Conservation (phyloP, 768 basidiomycete species). For the Xerocomellus amylosporus region DNA sequence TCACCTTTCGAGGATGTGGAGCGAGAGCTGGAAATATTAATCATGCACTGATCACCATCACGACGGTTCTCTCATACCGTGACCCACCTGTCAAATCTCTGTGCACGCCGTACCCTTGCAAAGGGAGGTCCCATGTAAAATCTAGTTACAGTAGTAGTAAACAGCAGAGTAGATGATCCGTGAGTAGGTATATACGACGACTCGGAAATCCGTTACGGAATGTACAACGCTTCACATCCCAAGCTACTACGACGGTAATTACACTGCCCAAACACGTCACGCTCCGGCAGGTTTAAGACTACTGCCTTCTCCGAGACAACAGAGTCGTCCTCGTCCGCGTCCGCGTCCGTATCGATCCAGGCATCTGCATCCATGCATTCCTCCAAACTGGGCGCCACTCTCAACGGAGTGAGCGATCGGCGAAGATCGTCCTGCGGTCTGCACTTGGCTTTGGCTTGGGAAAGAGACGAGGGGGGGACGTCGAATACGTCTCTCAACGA, state of each 20-base stretch:
- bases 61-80: too few relatives aligned
- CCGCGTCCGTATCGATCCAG: slow-evolving; percentile 43
- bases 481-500: slow-evolving; percentile 19
- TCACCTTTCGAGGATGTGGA: too few relatives aligned
- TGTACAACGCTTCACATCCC: background rate
- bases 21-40: too few relatives aligned
- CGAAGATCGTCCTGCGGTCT: background rate
- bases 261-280: slow-evolving; percentile 11
- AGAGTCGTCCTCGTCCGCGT: slow-evolving; percentile 27
- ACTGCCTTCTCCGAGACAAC: slow-evolving; percentile 15
- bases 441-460: background rate
- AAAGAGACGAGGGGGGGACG: background rate
- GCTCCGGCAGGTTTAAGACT: slow-evolving; percentile 4
- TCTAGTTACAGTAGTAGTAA: background rate
- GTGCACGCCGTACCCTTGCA: background rate
- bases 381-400: background rate
- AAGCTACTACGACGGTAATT: background rate
- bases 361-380: slow-evolving; percentile 25
- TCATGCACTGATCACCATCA: too few relatives aligned
- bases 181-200: background rate
- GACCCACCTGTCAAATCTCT: background rate
- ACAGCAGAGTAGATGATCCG: background rate
- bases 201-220: background rate
- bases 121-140: background rate
- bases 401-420: slow-evolving; percentile 11